Percentiles rank a stretch among this genome's conserved stretches.
Conservation (phyloP, 2,329 filamentous ascomycete genomes). For the Diplocarpon mali region DNA sequence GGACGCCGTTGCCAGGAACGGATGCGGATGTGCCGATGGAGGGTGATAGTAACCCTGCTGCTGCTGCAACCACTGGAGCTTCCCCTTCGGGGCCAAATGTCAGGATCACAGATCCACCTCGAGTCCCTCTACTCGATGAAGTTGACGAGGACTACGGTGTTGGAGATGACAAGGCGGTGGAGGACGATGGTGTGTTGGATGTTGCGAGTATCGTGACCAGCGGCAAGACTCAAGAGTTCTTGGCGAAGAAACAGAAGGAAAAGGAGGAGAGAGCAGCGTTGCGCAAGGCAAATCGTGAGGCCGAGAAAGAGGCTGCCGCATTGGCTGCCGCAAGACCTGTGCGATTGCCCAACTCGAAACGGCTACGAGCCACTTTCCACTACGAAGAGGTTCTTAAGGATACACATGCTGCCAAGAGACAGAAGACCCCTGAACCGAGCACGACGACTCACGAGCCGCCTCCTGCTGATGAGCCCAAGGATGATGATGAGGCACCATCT, state of each 20-base stretch:
- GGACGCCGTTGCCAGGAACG: slow-evolving; percentile 32
- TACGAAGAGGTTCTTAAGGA: slow-evolving; percentile 52
- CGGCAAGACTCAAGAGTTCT: slow-evolving; percentile 70
- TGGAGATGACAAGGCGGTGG: slow-evolving; percentile 34
- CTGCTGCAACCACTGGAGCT: slow-evolving; percentile 25
- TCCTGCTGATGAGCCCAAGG: slow-evolving; percentile 7
- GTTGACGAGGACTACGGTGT: slow-evolving; percentile 30
- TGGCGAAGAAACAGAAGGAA: slow-evolving; percentile 74
- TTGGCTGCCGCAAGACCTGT: slow-evolving; percentile 41
- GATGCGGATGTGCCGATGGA: slow-evolving; percentile 38
- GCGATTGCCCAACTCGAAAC: slow-evolving; percentile 61
- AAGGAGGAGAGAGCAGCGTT: slow-evolving; percentile 55
- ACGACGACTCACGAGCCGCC: slow-evolving; percentile 9
- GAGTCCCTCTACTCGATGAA: slow-evolving; percentile 15
- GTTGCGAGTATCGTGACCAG: slow-evolving; percentile 77
- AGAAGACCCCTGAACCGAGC: slow-evolving; percentile 27
- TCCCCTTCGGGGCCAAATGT: slow-evolving; percentile 26
- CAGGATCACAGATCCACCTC: slow-evolving; percentile 24
- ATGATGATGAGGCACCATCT: slow-evolving; percentile 8
- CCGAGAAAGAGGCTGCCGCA: slow-evolving; percentile 40
- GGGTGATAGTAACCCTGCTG: slow-evolving; percentile 23
- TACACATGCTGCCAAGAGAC: slow-evolving; percentile 32
- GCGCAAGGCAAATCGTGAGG: slow-evolving; percentile 48
- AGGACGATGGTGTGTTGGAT: slow-evolving; percentile 66
- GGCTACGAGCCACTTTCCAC: slow-evolving; percentile 57